Conservation (phyloP, 139 green algal genomes). For the Closterium sp. region DNA sequence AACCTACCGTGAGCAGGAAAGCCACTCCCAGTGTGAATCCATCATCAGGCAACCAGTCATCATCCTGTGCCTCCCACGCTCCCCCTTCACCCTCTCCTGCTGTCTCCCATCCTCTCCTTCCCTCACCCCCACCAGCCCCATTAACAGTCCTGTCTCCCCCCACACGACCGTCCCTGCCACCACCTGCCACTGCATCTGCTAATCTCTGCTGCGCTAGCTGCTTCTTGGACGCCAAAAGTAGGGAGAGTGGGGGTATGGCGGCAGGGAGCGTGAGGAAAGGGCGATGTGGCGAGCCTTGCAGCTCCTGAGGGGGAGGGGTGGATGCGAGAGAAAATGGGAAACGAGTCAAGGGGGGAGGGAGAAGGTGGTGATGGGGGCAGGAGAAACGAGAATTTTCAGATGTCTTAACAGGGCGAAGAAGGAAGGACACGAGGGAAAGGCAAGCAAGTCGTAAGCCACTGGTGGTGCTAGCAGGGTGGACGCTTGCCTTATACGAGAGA, state of each 20-base stretch:
- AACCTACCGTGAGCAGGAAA: background rate
- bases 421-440: too few species aligned
- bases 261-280: background rate
- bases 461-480: too few species aligned
- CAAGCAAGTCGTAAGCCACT: too few species aligned
- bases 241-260: background rate
- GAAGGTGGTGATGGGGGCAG: background rate
- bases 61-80: background rate
- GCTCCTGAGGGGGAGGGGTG: background rate
- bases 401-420: background rate
- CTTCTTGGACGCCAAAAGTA: background rate
- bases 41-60: background rate
- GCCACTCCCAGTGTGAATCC: background rate
- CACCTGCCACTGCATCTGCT: background rate
- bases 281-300: background rate
- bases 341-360: background rate
- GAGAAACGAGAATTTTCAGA: too few species aligned
- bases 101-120: background rate
- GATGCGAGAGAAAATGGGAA: background rate
- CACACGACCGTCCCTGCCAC: background rate
- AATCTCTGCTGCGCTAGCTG: background rate
- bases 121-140: background rate
- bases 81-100: background rate
- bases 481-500: too few species aligned
- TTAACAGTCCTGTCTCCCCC: background rate